Percentiles rank a stretch among this genome's conserved stretches.
Conservation (phyloP, 352 stramenopile genomes). For the Phytophthora pisi region DNA sequence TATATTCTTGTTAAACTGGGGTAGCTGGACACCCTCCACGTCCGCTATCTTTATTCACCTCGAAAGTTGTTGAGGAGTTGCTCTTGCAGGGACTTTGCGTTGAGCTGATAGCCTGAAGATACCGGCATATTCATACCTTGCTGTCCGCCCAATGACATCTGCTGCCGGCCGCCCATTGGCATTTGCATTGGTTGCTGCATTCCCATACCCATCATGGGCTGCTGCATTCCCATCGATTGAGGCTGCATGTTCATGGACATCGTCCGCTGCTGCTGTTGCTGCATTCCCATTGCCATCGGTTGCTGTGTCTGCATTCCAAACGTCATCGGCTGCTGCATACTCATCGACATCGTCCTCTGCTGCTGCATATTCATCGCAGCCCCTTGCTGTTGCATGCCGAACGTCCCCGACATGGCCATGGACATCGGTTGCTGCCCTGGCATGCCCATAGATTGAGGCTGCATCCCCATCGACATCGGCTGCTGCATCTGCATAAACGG, state of each 20-base stretch:
- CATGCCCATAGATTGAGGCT: conserved; percentile 13
- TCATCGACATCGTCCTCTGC: conserved; percentile 13
- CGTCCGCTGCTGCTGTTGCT: conserved; percentile 14
- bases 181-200: conserved; percentile 12
- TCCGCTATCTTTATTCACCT: neutral
- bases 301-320: conserved; percentile 19
- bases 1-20: neutral
- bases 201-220: conserved; percentile 14
- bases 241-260: conserved; percentile 25
- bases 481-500: conserved; percentile 9
- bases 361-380: neutral
- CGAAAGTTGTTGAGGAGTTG: conserved; percentile 31
- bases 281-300: conserved; percentile 8
- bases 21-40: no score
- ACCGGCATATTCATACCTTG: conserved; percentile 23
- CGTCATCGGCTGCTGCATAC: conserved; percentile 12
- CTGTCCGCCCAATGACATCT: neutral
- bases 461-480: conserved; percentile 1
- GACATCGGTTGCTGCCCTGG: conserved; percentile 7
- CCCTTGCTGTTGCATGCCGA: conserved; percentile 1
- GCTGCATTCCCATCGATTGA: conserved; percentile 7
- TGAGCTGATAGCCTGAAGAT: conserved; percentile 21
- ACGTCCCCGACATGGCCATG: conserved; percentile 6
- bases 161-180: neutral
- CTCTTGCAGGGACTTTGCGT: conserved; percentile 31